Base-by-base conservation (phyloP, 129 eudicot genomes). In the Lactuca saligna region DNA sequence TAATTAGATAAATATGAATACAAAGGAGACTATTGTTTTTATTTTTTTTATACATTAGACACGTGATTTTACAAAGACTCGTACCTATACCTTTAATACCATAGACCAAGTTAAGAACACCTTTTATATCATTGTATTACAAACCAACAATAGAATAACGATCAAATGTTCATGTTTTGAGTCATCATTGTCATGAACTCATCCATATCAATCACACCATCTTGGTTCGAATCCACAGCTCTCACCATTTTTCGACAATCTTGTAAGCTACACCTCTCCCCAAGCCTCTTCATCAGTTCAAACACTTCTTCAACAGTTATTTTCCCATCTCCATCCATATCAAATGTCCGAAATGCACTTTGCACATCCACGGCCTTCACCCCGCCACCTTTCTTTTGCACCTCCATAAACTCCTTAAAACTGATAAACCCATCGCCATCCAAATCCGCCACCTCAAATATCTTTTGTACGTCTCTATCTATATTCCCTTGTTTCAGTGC, bases 161-260 rank as follows among this genome's bases (percentile, higher is more conserved):
- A 34, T 66, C 3, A 78, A 7, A 35, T 74, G 70, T 56, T 79
- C 68, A 70, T 76, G 67, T 83, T 77, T 13, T 80, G 84, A 54
- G 91, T 86, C 98, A 91, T 91, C 98, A 91, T 88, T 8, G 84
- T 81, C 77, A 84, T 51, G 63, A 91, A 91, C 74, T 91, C 98
- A 63, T 88, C 93, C 70, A 85, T 80, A 44, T 88, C 96, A 13
- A 88, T 77, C 44, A 82, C 89, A 39, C 97, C 97, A 77, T 91
- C 97, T 7, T 83, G 78, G 53, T 88, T 86, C 6, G 80, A 62
- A 77, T 91, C 97, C 60, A 88, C 89, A 32, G 85, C 97, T 49
- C 82, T 74, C 65, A 91, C 97, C 97, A 91, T 91, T 53, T 68
- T 82, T 58, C 78, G 73, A 63, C 97, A 88, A 44, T 91, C 94